A percentile compares a stretch with the other conserved stretches of the same genome.
Conservation (phyloP, 106 monocot species). For the Chionographis japonica region DNA sequence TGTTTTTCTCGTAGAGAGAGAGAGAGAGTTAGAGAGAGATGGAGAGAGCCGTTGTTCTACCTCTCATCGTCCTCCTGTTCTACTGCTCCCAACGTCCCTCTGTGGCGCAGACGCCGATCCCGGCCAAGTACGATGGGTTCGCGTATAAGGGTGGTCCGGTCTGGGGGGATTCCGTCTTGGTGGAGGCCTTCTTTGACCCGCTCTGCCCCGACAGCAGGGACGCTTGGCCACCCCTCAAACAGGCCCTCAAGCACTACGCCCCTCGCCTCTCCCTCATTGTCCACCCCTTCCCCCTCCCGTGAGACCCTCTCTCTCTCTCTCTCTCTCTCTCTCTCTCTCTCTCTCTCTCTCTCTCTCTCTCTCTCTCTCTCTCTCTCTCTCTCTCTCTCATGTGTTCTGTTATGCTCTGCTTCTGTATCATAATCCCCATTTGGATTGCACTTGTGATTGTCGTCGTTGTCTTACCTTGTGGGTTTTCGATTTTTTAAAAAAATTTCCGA, state of each 20-base stretch:
- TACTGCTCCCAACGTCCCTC: neutral
- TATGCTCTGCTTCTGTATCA: no score
- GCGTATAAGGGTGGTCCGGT: slow-evolving; percentile 19
- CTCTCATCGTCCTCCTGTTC: slow-evolving; percentile 2
- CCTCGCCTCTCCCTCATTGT: slow-evolving; percentile 49
- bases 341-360: no score
- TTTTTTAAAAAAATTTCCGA: no score
- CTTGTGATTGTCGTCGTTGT: no score
- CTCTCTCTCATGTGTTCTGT: neutral
- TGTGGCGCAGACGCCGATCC: slow-evolving; percentile 27
- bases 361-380: no score
- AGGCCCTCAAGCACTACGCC: slow-evolving; percentile 32
- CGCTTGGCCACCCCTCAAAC: slow-evolving; percentile 69
- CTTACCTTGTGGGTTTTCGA: no score
- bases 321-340: neutral
- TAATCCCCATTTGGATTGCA: no score
- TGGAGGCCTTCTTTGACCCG: slow-evolving; percentile 91
- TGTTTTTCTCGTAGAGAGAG: no score
- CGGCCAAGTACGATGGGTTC: slow-evolving; percentile 53
- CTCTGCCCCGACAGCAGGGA: slow-evolving; percentile 87
- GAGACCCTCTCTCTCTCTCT: slow-evolving; percentile 8
- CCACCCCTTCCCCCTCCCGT: slow-evolving; percentile 91
- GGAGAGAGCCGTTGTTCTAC: no score
- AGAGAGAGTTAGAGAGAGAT: no score
- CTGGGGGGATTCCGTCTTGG: slow-evolving; percentile 43